phyloP scores from a whole-genome alignment of 176 grass and related monocot genomes.

The Aegilops umbellulata region DNA sequence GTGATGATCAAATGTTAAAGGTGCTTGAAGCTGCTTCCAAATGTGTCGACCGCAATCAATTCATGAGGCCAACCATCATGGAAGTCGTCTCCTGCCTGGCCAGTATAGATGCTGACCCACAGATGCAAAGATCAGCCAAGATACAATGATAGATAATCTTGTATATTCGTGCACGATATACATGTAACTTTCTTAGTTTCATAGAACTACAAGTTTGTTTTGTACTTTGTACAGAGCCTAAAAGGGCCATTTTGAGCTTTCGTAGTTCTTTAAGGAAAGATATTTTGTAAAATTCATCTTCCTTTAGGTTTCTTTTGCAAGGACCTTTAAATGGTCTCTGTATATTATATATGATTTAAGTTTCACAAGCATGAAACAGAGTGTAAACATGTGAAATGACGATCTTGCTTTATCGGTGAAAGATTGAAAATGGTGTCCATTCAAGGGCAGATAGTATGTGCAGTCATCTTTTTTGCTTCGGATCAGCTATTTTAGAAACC shows the following conservation, averaged over 20 bases:
- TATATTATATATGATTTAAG: background rate
- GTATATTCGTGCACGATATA: background rate
- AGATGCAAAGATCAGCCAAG: background rate
- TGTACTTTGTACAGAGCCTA: background rate
- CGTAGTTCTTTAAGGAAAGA: background rate
- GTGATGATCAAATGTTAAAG: slow-evolving; percentile 53
- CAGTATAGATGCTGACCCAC: background rate
- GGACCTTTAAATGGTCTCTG: too few species aligned
- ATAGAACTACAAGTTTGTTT: background rate
- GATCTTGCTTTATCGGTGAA: too few species aligned
- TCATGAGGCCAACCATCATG: slow-evolving; percentile 41
- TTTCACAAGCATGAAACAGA: background rate
- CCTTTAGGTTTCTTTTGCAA: too few species aligned
- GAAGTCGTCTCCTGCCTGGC: slow-evolving; percentile 43
- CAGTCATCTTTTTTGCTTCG: background rate
- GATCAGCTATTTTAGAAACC: background rate
- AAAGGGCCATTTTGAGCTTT: background rate
- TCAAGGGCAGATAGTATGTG: background rate
- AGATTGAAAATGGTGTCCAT: background rate
- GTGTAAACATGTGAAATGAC: background rate
- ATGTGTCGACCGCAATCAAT: slow-evolving; percentile 35
- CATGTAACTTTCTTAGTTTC: background rate
- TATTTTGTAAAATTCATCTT: background rate
- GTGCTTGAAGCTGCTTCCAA: slow-evolving; percentile 49
- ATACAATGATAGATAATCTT: background rate